These are phyloP conservation scores for Phtheirospermum japonicum DNA, from an alignment of 257 asterid species.

Conservation along the genomic window DNA sequence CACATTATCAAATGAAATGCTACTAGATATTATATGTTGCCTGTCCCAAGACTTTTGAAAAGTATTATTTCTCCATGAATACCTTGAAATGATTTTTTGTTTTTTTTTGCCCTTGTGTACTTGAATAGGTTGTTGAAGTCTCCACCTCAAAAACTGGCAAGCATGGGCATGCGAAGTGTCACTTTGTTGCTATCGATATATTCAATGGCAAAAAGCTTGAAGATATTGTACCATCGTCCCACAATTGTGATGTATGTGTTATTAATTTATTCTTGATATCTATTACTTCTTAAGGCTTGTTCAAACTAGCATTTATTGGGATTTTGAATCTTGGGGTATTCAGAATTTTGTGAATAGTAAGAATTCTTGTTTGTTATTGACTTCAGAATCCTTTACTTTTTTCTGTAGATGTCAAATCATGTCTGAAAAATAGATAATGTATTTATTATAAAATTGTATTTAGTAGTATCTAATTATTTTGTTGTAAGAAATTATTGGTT, in stretches of 20 bases:
- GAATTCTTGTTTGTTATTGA: too few species aligned
- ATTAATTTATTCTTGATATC: not conserved
- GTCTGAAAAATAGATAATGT: too few species aligned
- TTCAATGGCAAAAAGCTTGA: constrained; percentile 63
- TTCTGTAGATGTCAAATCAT: too few species aligned
- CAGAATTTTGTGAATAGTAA: too few species aligned
- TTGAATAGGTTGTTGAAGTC: constrained; percentile 58
- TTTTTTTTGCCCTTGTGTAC: not conserved
- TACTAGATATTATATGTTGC: not conserved
- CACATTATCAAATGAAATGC: constrained; percentile 1
- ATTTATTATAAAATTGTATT: too few species aligned
- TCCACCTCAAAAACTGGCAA: constrained; percentile 71
- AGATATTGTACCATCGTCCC: constrained; percentile 74
- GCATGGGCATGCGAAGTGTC: constrained; percentile 75
- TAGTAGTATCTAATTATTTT: too few species aligned
- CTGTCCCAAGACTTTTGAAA: not conserved
- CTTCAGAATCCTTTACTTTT: too few species aligned
- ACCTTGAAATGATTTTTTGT: not conserved
- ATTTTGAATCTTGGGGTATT: too few species aligned
- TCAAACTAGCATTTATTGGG: too few species aligned
- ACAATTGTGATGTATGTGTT: constrained; percentile 54
- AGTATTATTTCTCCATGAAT: not conserved
- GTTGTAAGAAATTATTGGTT: too few species aligned
- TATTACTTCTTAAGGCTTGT: too few species aligned
- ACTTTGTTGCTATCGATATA: constrained; percentile 65